These are phyloP conservation scores for Didymellaceae sp. DNA, from an alignment of 2,329 filamentous ascomycete genomes.

Conservation along the genomic window DNA sequence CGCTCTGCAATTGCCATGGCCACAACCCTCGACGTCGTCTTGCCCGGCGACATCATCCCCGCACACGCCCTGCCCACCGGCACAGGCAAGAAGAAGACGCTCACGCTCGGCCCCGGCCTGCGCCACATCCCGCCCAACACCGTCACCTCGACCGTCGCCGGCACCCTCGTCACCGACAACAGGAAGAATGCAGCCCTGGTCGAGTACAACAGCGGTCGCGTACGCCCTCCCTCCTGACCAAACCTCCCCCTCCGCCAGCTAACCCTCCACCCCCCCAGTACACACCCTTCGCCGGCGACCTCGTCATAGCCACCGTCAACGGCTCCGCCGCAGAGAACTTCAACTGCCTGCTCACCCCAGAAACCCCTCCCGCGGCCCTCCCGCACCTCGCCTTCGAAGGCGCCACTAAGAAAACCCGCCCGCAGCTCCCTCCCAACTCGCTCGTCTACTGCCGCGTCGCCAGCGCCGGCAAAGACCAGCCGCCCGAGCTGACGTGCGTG, in stretches of 20 bases:
- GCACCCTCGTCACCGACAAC: slow-evolving; percentile 70
- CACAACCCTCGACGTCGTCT: slow-evolving; percentile 66
- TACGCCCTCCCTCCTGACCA: slow-evolving; percentile 49
- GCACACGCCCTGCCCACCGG: slow-evolving; percentile 70
- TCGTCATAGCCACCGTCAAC: slow-evolving; percentile 86
- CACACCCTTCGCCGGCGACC: slow-evolving; percentile 77
- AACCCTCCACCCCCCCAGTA: slow-evolving; percentile 65
- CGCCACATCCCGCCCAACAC: slow-evolving; percentile 79
- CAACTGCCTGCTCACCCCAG: slow-evolving; percentile 75
- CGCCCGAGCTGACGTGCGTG: slow-evolving; percentile 89
- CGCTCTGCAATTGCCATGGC: slow-evolving; percentile 55
- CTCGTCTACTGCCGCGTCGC: slow-evolving; percentile 88
- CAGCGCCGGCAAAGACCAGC: slow-evolving; percentile 67
- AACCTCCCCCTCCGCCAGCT: not conserved
- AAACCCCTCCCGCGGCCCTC: slow-evolving; percentile 70
- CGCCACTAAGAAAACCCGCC: slow-evolving; percentile 89
- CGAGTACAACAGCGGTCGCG: slow-evolving; percentile 73
- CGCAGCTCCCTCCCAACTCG: slow-evolving; percentile 74
- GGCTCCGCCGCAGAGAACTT: slow-evolving; percentile 78
- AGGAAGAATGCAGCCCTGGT: slow-evolving; percentile 81
- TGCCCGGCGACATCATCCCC: slow-evolving; percentile 82
- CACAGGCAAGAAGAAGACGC: slow-evolving; percentile 65
- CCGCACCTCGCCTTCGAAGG: slow-evolving; percentile 92
- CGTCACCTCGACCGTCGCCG: slow-evolving; percentile 72
- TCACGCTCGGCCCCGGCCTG: slow-evolving; percentile 84